Percentiles rank a stretch among this genome's conserved stretches.
phyloP scores from a whole-genome alignment of 345 rosid species.

The Kernera saxatilis region DNA sequence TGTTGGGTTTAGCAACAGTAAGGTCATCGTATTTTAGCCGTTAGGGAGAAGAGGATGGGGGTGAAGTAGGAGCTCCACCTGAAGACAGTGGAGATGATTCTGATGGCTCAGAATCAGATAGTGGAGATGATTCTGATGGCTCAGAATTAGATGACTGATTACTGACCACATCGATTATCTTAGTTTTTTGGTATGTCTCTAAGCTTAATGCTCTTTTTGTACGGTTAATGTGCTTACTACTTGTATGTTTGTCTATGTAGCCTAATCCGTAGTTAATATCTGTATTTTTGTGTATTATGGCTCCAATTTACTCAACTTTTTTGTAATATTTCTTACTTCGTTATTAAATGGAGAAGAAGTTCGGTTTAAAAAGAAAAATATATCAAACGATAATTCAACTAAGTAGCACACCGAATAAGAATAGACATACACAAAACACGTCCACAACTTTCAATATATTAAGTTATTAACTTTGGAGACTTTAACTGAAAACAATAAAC shows the following conservation, averaged over 20 bases:
- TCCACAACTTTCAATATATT: background rate
- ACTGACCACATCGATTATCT: background rate
- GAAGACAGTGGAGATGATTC: background rate
- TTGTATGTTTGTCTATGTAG: background rate
- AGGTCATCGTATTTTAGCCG: conserved; percentile 57
- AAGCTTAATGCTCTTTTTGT: background rate
- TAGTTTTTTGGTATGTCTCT: background rate
- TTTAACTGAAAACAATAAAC: conserved; percentile 18
- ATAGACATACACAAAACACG: background rate
- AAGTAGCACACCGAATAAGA: background rate
- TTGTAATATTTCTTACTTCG: no score
- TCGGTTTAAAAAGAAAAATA: no score
- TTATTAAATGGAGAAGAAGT: no score
- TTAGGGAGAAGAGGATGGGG: conserved; percentile 50
- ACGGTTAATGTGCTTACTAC: no score
- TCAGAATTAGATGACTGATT: background rate
- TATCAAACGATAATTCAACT: background rate
- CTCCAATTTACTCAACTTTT: no score
- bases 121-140: background rate
- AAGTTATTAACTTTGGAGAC: background rate
- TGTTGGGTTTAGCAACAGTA: conserved; percentile 58
- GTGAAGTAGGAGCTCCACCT: background rate
- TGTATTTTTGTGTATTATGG: background rate
- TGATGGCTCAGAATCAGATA: conserved; percentile 1
- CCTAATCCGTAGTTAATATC: background rate